Conservation (phyloP, 2,329 filamentous ascomycete species). For the Calonectria pseudoturangicola region DNA sequence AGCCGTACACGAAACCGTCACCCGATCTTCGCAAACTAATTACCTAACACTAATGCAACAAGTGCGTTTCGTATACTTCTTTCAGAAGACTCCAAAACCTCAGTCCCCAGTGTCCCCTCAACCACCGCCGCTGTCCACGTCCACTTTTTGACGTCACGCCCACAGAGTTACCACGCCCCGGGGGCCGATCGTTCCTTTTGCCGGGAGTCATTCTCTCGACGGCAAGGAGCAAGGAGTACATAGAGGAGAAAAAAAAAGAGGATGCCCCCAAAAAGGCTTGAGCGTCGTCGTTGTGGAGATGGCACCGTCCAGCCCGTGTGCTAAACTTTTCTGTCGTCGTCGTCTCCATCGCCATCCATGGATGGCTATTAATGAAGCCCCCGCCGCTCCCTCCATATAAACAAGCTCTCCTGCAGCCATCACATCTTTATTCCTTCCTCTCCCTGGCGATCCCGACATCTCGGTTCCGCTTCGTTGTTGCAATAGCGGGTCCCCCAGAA, state of each 20-base stretch:
- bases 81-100: slow-evolving; percentile 26
- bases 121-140: not conserved
- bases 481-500: slow-evolving; percentile 21
- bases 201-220: not conserved
- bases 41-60: slow-evolving; percentile 36
- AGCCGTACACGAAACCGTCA: slow-evolving; percentile 31
- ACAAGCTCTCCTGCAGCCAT: slow-evolving; percentile 9
- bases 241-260: not conserved
- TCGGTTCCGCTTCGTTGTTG: slow-evolving; percentile 6
- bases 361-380: slow-evolving; percentile 20
- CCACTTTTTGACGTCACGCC: slow-evolving; percentile 37
- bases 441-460: slow-evolving; percentile 10
- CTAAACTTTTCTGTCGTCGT: not conserved
- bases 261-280: slow-evolving; percentile 7
- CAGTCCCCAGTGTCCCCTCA: slow-evolving; percentile 18
- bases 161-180: slow-evolving; percentile 14
- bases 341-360: too few relatives aligned
- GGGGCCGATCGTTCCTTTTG: slow-evolving; percentile 20
- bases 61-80: slow-evolving; percentile 33
- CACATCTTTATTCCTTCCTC: not conserved
- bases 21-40: slow-evolving; percentile 34
- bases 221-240: not conserved
- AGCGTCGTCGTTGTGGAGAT: slow-evolving; percentile 19
- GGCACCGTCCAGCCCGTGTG: slow-evolving; percentile 5
- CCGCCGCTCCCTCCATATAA: slow-evolving; percentile 12